phyloP scores from a whole-genome alignment of 169 alveolate genomes.

The Theileria equi region DNA sequence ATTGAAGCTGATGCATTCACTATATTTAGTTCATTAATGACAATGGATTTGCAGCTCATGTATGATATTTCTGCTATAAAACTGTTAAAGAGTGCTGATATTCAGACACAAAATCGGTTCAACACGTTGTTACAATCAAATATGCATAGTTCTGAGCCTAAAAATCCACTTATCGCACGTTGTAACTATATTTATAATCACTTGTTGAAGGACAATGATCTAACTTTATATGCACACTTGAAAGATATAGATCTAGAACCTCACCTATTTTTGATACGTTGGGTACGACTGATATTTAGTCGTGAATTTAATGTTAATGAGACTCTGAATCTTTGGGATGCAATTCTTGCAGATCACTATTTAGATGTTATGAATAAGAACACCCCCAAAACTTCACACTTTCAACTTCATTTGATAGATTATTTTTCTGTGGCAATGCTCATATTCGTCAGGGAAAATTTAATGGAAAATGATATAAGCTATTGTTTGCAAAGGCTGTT shows the following conservation, averaged over 20 bases:
- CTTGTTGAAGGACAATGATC: conserved; percentile 64
- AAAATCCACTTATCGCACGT: conserved; percentile 71
- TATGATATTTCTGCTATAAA: conserved; percentile 65
- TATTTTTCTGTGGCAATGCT: conserved; percentile 60
- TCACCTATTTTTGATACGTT: conserved; percentile 72
- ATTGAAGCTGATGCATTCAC: conserved; percentile 80
- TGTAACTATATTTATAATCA: conserved; percentile 67
- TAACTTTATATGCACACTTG: conserved; percentile 57
- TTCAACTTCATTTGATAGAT: conserved; percentile 23
- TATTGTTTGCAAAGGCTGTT: conserved; percentile 59
- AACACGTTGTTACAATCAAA: background rate
- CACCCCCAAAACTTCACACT: conserved; percentile 4
- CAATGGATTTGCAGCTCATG: conserved; percentile 74
- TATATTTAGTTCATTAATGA: conserved; percentile 73
- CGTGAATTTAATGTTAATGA: conserved; percentile 75
- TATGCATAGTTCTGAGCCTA: background rate
- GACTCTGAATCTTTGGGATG: conserved; percentile 71
- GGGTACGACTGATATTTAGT: conserved; percentile 80
- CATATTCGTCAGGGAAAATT: conserved; percentile 35
- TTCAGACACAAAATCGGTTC: conserved; percentile 5
- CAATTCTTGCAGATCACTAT: conserved; percentile 20
- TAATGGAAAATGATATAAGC: conserved; percentile 61
- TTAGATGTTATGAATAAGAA: background rate
- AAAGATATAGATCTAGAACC: conserved; percentile 70
- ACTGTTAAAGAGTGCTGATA: background rate